Conservation (phyloP, 139 green algal species). For the Zygnema cylindricum region DNA sequence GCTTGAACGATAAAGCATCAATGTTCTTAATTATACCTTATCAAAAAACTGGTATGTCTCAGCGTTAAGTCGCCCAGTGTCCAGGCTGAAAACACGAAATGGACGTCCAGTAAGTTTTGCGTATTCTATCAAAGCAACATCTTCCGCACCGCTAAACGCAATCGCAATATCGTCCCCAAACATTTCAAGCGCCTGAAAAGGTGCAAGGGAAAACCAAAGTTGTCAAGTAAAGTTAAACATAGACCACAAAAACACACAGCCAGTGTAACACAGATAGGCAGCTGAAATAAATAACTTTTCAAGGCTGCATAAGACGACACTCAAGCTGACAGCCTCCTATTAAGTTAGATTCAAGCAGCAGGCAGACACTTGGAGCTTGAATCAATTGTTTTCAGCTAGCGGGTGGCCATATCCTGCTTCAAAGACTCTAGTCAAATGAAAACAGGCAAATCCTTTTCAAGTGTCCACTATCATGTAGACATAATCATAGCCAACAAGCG, state of each 20-base stretch:
- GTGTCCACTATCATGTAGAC: too few species aligned
- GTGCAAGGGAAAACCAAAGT: background rate
- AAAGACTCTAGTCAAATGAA: too few species aligned
- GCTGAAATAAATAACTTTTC: background rate
- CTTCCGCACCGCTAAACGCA: constrained; percentile 90
- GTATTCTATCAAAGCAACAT: constrained; percentile 97
- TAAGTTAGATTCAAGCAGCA: background rate
- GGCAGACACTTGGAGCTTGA: too few species aligned
- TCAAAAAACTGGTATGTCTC: constrained; percentile 89
- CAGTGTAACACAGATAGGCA: background rate
- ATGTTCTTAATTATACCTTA: constrained; percentile 46
- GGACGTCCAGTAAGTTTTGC: constrained; percentile 91
- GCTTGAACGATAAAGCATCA: background rate
- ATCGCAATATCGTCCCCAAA: constrained; percentile 91
- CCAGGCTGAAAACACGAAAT: constrained; percentile 95
- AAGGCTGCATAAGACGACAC: background rate
- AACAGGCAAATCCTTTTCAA: too few species aligned
- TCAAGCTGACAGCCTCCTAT: background rate
- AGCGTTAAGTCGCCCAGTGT: constrained; percentile 95
- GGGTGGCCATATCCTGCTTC: too few species aligned
- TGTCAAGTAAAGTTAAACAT: background rate
- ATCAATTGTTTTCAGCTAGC: too few species aligned
- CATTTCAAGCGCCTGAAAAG: constrained; percentile 80
- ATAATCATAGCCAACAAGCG: too few species aligned
- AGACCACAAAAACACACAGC: background rate